A percentile compares a stretch with the other conserved stretches of the same genome.
Evolutionary conservation across 169 alveolate genomes (phyloP).

Genomic region (Babesia divergens): DNA sequence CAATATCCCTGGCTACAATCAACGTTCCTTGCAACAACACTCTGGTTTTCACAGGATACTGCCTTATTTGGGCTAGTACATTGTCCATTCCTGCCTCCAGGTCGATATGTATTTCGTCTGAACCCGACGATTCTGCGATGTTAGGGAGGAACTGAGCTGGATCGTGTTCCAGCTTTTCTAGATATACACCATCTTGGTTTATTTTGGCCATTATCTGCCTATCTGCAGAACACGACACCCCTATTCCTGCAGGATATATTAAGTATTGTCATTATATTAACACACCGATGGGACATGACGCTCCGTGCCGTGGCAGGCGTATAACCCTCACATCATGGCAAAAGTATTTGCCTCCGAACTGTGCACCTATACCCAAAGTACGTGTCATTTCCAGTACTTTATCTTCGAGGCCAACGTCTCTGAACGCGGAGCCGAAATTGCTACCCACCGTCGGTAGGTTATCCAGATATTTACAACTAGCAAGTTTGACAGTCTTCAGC

Average conservation of each 20-base stretch:
- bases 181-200: constrained; percentile 75
- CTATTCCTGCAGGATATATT: constrained; percentile 67
- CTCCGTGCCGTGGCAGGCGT: constrained; percentile 87
- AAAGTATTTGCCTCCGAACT: constrained; percentile 88
- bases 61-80: constrained; percentile 58
- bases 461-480: constrained; percentile 81
- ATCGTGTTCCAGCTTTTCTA: constrained; percentile 82
- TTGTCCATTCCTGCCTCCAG: constrained; percentile 79
- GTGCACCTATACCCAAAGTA: constrained; percentile 87
- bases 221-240: constrained; percentile 90
- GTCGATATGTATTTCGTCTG: constrained; percentile 68
- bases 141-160: constrained; percentile 79
- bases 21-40: constrained; percentile 74
- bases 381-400: constrained; percentile 63
- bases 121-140: background rate
- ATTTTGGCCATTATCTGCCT: constrained; percentile 79
- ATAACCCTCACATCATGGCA: constrained; percentile 87
- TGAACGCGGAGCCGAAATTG: constrained; percentile 77
- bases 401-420: constrained; percentile 80
- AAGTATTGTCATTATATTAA: no score
- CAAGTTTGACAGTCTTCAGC: constrained; percentile 84
- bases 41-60: constrained; percentile 78
- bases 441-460: constrained; percentile 78
- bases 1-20: constrained; percentile 87
- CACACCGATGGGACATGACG: constrained; percentile 83